These are phyloP conservation scores for Polytrichum formosum DNA, from an alignment of 225 moss, liverwort and hornwort genomes.

Conservation along the genomic window DNA sequence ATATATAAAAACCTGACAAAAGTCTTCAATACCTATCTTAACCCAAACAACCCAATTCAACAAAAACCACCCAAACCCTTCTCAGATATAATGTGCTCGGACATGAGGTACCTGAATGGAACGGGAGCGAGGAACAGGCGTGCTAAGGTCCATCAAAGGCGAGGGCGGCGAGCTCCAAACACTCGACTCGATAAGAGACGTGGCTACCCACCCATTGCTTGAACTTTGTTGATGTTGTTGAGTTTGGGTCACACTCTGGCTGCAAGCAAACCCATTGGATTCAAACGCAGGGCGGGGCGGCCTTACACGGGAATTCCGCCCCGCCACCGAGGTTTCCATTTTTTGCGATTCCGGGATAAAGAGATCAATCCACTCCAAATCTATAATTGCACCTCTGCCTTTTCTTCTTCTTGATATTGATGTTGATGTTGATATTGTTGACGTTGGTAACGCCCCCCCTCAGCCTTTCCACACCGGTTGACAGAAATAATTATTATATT, in stretches of 20 bases:
- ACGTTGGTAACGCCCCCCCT: no score
- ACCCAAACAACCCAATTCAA: no score
- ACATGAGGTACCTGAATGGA: constrained; percentile 52
- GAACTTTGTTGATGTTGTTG: constrained; percentile 25
- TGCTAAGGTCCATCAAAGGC: constrained; percentile 74
- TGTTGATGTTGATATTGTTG: no score
- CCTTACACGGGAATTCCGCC: constrained; percentile 70
- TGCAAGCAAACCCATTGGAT: constrained; percentile 45
- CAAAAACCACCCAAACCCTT: no score
- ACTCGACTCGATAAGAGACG: constrained; percentile 71
- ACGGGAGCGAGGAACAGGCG: constrained; percentile 81
- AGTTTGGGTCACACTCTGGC: constrained; percentile 34
- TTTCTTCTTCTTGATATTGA: no score
- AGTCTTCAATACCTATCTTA: neutral
- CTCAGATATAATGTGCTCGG: no score
- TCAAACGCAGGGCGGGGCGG: constrained; percentile 73
- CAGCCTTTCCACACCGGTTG: no score
- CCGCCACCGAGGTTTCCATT: constrained; percentile 85
- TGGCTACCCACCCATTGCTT: constrained; percentile 74
- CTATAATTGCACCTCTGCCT: constrained; percentile 24
- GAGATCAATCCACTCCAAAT: constrained; percentile 59
- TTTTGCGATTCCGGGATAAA: constrained; percentile 22
- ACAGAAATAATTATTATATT: no score
- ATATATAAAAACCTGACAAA: neutral
- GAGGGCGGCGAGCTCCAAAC: constrained; percentile 67